phyloP scores from a whole-genome alignment of 1,139 yeast genomes.

The Yamadazyma oceani region DNA sequence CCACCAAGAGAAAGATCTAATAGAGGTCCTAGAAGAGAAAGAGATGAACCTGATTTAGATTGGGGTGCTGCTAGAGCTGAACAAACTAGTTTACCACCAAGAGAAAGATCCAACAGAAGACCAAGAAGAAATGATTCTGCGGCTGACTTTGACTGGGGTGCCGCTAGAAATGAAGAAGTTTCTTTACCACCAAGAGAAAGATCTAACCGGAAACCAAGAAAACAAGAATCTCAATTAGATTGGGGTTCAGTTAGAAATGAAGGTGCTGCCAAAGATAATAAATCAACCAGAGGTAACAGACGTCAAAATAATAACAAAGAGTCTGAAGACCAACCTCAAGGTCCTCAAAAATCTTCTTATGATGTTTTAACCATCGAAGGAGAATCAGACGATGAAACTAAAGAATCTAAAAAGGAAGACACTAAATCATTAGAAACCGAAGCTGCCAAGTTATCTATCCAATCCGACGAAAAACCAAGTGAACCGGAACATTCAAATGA shows the following conservation, averaged over 20 bases:
- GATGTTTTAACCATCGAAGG: conserved; percentile 63
- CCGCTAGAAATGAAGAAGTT: conserved; percentile 48
- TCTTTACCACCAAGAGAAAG: conserved; percentile 22
- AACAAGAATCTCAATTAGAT: conserved; percentile 54
- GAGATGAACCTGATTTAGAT: conserved; percentile 51
- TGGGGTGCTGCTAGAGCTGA: conserved; percentile 58
- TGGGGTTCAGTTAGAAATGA: conserved; percentile 40
- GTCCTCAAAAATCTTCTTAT: conserved; percentile 58
- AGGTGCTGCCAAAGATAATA: conserved; percentile 2
- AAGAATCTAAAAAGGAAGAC: conserved; percentile 1
- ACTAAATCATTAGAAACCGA: conserved; percentile 35
- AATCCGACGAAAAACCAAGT: conserved; percentile 25
- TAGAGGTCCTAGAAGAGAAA: conserved; percentile 32
- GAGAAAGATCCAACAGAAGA: conserved; percentile 37
- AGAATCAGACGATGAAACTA: conserved; percentile 55
- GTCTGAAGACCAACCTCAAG: conserved; percentile 34
- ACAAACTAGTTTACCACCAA: conserved; percentile 35
- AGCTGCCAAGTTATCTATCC: conserved; percentile 42
- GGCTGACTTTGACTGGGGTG: conserved; percentile 60
- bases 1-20: conserved; percentile 26
- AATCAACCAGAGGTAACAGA: conserved; percentile 9
- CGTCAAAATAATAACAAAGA: conserved; percentile 18
- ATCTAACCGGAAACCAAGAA: conserved; percentile 24
- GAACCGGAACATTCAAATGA: conserved; percentile 8
- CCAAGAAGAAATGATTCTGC: conserved; percentile 42